Evolutionary conservation across 306 rosid species (phyloP), one percentile per base, ranked within the genome.

Genomic region (Cajanus cajan): DNA sequence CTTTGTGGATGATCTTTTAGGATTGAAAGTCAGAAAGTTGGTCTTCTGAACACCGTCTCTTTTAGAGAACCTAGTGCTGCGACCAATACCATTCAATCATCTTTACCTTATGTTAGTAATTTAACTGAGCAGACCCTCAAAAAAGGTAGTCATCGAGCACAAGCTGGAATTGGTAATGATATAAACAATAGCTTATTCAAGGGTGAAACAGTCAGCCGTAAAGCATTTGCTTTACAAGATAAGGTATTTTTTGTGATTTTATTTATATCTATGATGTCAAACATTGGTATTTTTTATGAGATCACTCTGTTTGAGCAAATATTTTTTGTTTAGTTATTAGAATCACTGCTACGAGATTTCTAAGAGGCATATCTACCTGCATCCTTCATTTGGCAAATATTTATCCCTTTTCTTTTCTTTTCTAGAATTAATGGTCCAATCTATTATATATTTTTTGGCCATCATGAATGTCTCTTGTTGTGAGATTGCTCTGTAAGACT

Each of bases 191-290:
- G 84, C 82, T 74, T 84, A 19, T 58, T 84, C 84, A 91, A 78
- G 83, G 84, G 37, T 76, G 97, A 93, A 90, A 85, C 96, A 15
- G 91, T 84, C 61, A 72, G 79, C 85, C 83, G 88, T 81, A 95
- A 89, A 83, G 85, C 97, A 78, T 95, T 95, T 88, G 93, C 99
- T 19, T 80, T 92, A 84, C 99, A 95, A 85, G 99, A 95, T 76
- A 95, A 95, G 98, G 99, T 95, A 89, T 57, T 74, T n/a, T 41
- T 67, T 75, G 58, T 44, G 19, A 57, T 22, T 76, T 86, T 57
- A 51, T 71, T 36, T 81, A 12, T 44, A 3, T 79, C 37, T 55
- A 66, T 51, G 41, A 25, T 37, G 75, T 22, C n/a, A 18, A 78
- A 71, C 57, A 71, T 40, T 40, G 4, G 34, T 62, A 64, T 39